phyloP scores from a whole-genome alignment of 768 basidiomycete species.

The Collybia sp. region DNA sequence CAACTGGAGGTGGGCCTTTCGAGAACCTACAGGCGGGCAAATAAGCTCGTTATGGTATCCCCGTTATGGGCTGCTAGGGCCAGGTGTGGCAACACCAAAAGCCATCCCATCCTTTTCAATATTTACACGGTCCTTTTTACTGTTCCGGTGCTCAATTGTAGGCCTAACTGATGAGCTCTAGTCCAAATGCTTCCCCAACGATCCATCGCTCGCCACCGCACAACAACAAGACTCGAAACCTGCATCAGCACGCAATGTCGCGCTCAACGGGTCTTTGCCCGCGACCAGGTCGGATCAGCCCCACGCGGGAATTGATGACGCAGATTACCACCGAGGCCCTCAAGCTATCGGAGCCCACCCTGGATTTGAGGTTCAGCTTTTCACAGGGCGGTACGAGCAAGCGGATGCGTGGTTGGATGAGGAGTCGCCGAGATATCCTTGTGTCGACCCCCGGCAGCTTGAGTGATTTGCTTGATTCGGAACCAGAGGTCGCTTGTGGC shows the following conservation, averaged over 20 bases:
- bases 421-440: slow-evolving; percentile 72
- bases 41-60: slow-evolving; percentile 16
- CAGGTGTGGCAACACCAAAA: slow-evolving; percentile 10
- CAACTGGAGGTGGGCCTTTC: too few relatives aligned
- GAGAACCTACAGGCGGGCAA: too few relatives aligned
- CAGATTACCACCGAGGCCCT: slow-evolving; percentile 86
- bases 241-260: slow-evolving; percentile 21
- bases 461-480: slow-evolving; percentile 62
- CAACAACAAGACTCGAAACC: background rate
- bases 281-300: slow-evolving; percentile 70
- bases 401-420: slow-evolving; percentile 55
- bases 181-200: background rate
- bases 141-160: slow-evolving; percentile 8
- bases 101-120: slow-evolving; percentile 16
- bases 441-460: slow-evolving; percentile 90
- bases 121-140: slow-evolving; percentile 16
- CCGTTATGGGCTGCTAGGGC: slow-evolving; percentile 13
- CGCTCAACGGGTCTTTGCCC: slow-evolving; percentile 33
- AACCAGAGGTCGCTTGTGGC: too few relatives aligned
- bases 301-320: slow-evolving; percentile 85
- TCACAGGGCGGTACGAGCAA: slow-evolving; percentile 78
- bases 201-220: slow-evolving; percentile 10
- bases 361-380: slow-evolving; percentile 64
- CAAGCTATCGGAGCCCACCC: slow-evolving; percentile 55
- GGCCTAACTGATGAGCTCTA: background rate